Conservation (phyloP, 2,329 filamentous ascomycete genomes). For the Fusarium continuum region DNA sequence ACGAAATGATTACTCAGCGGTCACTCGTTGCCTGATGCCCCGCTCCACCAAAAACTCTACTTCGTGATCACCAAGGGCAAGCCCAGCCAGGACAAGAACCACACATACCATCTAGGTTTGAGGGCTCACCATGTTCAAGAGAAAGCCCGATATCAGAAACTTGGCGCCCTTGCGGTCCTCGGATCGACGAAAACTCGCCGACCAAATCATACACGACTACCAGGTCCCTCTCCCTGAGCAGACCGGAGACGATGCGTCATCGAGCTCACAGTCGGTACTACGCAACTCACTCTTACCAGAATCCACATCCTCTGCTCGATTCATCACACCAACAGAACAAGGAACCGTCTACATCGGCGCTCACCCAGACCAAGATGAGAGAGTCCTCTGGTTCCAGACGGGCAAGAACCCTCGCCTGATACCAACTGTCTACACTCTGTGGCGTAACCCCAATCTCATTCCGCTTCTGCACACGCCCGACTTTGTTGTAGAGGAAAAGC, state of each 20-base stretch:
- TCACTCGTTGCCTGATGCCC: not conserved
- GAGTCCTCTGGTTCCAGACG: conserved; percentile 38
- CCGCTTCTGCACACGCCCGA: conserved; percentile 37
- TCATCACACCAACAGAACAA: conserved; percentile 32
- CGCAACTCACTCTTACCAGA: conserved; percentile 38
- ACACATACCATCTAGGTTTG: not conserved
- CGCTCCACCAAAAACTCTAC: conserved; percentile 9
- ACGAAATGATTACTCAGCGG: conserved; percentile 22
- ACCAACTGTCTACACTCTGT: conserved; percentile 38
- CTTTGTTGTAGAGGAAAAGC: conserved; percentile 38
- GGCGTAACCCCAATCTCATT: conserved; percentile 35
- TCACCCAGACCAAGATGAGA: conserved; percentile 32
- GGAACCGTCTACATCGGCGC: conserved; percentile 34
- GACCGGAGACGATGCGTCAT: conserved; percentile 23
- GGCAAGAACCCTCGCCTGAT: conserved; percentile 37
- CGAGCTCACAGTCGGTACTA: conserved; percentile 20
- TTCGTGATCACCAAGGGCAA: not conserved
- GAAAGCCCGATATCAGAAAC: conserved; percentile 38
- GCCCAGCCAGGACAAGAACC: not conserved
- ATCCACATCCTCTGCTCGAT: conserved; percentile 36
- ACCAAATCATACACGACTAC: conserved; percentile 39
- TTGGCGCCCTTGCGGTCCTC: conserved; percentile 36
- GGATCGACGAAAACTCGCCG: conserved; percentile 36
- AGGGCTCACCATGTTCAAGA: conserved; percentile 33
- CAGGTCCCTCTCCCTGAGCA: conserved; percentile 26